Evolutionary conservation across 805 yeast genomes (phyloP), one percentile per base, ranked within the genome.

Genomic region (Aciculoconidium aculeatum): DNA sequence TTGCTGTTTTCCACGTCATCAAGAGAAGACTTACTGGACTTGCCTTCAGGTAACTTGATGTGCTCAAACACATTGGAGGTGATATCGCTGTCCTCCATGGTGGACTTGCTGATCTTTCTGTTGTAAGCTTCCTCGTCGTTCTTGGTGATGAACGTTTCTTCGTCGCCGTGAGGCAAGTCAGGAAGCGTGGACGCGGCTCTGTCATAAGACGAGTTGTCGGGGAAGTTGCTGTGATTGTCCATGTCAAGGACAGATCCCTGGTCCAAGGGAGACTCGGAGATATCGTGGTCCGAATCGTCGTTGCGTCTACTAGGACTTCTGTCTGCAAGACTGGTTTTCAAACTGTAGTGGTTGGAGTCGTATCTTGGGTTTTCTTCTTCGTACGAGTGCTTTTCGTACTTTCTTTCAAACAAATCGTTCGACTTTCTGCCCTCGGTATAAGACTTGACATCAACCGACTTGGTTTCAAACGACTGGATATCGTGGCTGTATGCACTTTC

Each of bases 11-110:
- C 9, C 15, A 19, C 28, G 14, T 22, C 24, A n/a, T 27, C 28
- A 13, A 25, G 26, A 11, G 36, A 32, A 4, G 35, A 35, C 25
- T 31, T 37, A 21, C 28, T 31, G 8, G 39, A 27, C 27, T 47
- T 35, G 59, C 63, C 61, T 22, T 67, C 67, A 6, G 79, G 80
- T 34, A 73, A 48, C 41, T 66, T 65, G 37, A 69, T 58, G 31
- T 57, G 57, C 36, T 68, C 74, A 47, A 70, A 68, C 15, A 65
- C 55, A 15, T 53, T 30, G 8, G 28, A 31, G 22, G 41, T 48
- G n/a, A 40, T 34, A 5, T 36, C 49, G 18, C 45, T 44, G n/a
- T 48, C 56, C 10, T 50, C 55, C 13, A 32, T n/a, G n/a, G n/a
- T n/a, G n/a, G n/a, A n/a, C n/a, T n/a, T n/a, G n/a, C n/a, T n/a